A percentile compares a stretch with the other conserved stretches of the same genome.
Conservation (phyloP, 1,284 basidiomycete genomes). For the Anthracocystis panici-leucophaei region DNA sequence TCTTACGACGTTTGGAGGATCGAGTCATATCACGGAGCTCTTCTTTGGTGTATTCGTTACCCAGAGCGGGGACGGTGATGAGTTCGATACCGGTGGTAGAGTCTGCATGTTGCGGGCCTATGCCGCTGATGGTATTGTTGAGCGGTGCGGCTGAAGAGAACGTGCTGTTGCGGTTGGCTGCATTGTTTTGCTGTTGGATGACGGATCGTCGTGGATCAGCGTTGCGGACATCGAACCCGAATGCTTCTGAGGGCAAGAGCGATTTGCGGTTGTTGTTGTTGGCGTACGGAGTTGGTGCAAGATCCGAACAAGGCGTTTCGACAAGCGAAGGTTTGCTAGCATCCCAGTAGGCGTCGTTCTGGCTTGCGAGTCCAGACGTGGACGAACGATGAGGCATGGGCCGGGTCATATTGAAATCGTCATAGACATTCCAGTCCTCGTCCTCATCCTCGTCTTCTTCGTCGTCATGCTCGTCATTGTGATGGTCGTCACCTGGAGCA, state of each 20-base stretch:
- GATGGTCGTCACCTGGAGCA: slow-evolving; percentile 27
- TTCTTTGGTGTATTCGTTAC: slow-evolving; percentile 59
- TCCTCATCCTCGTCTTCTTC: slow-evolving; percentile 53
- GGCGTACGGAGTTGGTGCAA: not conserved
- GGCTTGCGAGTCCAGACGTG: slow-evolving; percentile 16
- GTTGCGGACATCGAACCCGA: slow-evolving; percentile 61
- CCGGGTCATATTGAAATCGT: slow-evolving; percentile 64
- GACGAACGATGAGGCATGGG: slow-evolving; percentile 43
- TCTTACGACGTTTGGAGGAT: slow-evolving; percentile 29
- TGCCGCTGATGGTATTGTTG: slow-evolving; percentile 26
- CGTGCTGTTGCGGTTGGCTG: slow-evolving; percentile 11
- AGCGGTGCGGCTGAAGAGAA: not conserved
- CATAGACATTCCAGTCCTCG: slow-evolving; percentile 65
- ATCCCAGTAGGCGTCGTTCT: slow-evolving; percentile 44
- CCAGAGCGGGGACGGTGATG: slow-evolving; percentile 65
- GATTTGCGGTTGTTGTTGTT: slow-evolving; percentile 30
- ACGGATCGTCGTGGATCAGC: slow-evolving; percentile 54
- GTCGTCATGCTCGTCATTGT: slow-evolving; percentile 15
- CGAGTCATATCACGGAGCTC: slow-evolving; percentile 56
- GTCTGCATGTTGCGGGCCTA: slow-evolving; percentile 42
- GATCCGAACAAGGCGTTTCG: slow-evolving; percentile 36
- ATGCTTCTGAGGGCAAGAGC: slow-evolving; percentile 51
- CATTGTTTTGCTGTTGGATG: slow-evolving; percentile 19
- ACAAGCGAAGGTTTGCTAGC: slow-evolving; percentile 30
- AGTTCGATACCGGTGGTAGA: slow-evolving; percentile 59